Conservation (phyloP, 352 stramenopile species). For the Phytophthora agathidicida region DNA sequence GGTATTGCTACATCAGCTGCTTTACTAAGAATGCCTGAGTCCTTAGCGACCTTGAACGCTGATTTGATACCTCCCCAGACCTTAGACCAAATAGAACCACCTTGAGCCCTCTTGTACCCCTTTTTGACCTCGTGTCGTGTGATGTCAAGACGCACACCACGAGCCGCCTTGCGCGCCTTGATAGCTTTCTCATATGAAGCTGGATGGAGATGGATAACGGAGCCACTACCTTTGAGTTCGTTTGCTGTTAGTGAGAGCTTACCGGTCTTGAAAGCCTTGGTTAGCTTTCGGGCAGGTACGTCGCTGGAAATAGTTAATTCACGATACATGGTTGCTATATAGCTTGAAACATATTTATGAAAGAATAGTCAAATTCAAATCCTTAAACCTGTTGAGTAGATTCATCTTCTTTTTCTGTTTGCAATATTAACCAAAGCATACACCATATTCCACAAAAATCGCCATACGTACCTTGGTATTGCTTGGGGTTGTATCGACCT, state of each 20-base stretch:
- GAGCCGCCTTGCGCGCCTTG: background rate
- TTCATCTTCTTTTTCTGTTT: constrained; percentile 18
- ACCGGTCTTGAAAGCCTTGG: constrained; percentile 8
- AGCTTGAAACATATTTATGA: constrained; percentile 3
- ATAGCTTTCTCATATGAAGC: constrained; percentile 13
- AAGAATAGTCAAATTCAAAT: constrained; percentile 24
- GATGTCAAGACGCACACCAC: constrained; percentile 4
- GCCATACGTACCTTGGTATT: constrained; percentile 21
- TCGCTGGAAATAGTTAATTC: constrained; percentile 6
- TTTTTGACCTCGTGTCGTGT: constrained; percentile 6
- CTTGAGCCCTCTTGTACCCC: constrained; percentile 7
- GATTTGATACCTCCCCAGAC: constrained; percentile 23
- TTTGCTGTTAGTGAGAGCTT: background rate
- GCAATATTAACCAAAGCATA: constrained; percentile 17
- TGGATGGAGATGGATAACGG: constrained; percentile 11
- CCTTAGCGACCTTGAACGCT: constrained; percentile 16
- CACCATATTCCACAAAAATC: constrained; percentile 17
- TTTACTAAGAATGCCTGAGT: background rate
- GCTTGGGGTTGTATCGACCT: constrained; percentile 9
- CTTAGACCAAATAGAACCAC: constrained; percentile 20
- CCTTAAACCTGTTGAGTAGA: constrained; percentile 12
- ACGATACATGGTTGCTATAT: no score
- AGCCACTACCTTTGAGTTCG: constrained; percentile 3
- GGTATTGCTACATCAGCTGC: background rate
- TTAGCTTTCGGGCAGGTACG: background rate